Conservation (phyloP, 257 asterid genomes). For the Plantago major region DNA sequence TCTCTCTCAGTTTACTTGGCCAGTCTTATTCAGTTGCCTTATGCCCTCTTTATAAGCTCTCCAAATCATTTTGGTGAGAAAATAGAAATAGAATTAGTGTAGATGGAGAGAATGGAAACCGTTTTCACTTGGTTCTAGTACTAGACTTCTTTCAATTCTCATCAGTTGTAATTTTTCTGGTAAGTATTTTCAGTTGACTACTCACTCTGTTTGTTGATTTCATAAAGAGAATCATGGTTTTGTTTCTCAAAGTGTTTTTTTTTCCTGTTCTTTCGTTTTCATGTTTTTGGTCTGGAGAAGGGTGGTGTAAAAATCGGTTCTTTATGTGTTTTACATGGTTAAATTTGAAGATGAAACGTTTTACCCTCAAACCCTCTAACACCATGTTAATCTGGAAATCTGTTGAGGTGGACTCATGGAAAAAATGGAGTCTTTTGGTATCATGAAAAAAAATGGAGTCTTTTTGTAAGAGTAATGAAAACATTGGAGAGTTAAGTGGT, state of each 20-base stretch:
- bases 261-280: slow-evolving; percentile 7
- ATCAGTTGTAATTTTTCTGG: background rate
- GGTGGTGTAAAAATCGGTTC: too few relatives aligned
- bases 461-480: slow-evolving; percentile 15
- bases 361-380: too few relatives aligned
- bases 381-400: background rate
- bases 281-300: too few relatives aligned
- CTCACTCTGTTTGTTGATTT: slow-evolving; percentile 21
- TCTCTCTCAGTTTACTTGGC: slow-evolving; percentile 29
- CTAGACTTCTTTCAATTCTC: background rate
- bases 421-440: slow-evolving; percentile 21
- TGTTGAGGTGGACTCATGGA: slow-evolving; percentile 10
- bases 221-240: slow-evolving; percentile 3
- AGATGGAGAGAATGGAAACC: background rate
- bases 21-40: background rate
- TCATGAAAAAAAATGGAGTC: slow-evolving; percentile 20
- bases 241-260: slow-evolving; percentile 6
- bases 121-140: background rate
- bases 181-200: background rate
- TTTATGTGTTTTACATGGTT: too few relatives aligned
- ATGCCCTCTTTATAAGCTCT: background rate
- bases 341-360: too few relatives aligned
- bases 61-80: slow-evolving; percentile 1
- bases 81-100: too few relatives aligned
- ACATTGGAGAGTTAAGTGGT: slow-evolving; percentile 18